Base-by-base conservation (phyloP, 352 stramenopile genomes). In the Globisporangium solare region DNA sequence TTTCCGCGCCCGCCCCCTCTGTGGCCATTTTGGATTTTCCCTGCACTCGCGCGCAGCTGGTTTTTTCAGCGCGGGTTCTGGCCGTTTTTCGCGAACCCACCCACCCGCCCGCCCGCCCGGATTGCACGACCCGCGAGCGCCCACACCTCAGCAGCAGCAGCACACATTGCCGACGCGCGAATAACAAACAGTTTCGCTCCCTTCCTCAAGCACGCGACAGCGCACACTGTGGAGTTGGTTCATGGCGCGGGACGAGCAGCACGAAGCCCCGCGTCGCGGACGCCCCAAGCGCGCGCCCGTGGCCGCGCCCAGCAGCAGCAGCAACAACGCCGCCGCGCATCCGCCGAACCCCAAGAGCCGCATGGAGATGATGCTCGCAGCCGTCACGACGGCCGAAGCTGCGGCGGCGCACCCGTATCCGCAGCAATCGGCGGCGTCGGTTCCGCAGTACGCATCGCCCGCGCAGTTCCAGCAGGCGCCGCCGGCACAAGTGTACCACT, bases 1-100 rank as follows among this genome's bases (percentile, higher is more conserved):
- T 32, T 57, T 37, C 60, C 39, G 8, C 43, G 6, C 43, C 40
- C 48, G 1, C 46, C 46, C 31, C 46, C 14, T 27, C 17, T 18
- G 2, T n/a, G n/a, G n/a, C 56, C 71, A 80, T 57, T 80, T 77
- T 75, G 63, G 68, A 78, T 76, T 77, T 80, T 72, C 64, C 68
- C 32, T 39, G 40, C 49, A 50, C 49, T 50, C 32, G 47, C 60
- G 41, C 65, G 54, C 56, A 18, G 46, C 24, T 18, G 46, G 46
- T 27, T 51, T 51, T 31, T 18, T 43, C 18, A 3, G 39, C 18
- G 39, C 39, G 39, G 39, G 39, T 43, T 43, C 3, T 35, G 27
- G 27, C 27, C 1, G 7, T 1, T 35, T n/a, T 43, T 43, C 39
- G 2, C 39, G 17, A 43, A 43, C 39, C 39, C 39, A 43, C 39